A percentile compares a stretch with the other conserved stretches of the same genome.
Conservation (phyloP, 192 early-diverging fungal genomes). For the Spinellus fusiger region DNA sequence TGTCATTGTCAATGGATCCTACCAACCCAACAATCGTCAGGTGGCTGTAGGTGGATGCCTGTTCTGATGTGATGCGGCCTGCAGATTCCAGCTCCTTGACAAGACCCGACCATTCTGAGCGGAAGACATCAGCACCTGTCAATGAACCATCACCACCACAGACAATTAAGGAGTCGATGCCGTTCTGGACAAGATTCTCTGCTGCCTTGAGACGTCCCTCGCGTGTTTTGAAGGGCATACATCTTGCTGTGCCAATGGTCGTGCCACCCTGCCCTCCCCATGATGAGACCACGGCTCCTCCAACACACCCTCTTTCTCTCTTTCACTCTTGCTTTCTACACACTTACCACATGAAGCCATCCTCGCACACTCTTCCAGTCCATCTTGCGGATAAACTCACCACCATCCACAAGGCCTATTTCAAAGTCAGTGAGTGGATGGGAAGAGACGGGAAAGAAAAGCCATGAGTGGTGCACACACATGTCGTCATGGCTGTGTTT, state of each 20-base stretch:
- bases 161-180: conserved; percentile 93
- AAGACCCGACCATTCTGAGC: conserved; percentile 86
- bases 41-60: conserved; percentile 53
- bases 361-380: conserved; percentile 88
- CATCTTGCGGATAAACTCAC: conserved; percentile 74
- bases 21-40: conserved; percentile 95
- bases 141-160: conserved; percentile 96
- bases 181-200: conserved; percentile 81
- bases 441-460: conserved; percentile 3
- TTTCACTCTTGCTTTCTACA: background rate
- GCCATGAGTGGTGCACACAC: background rate
- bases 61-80: conserved; percentile 45
- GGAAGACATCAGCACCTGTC: conserved; percentile 88
- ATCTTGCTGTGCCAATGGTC: conserved; percentile 89
- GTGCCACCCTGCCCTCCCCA: conserved; percentile 70
- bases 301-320: background rate
- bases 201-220: conserved; percentile 80
- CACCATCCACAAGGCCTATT: conserved; percentile 85
- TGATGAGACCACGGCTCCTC: background rate
- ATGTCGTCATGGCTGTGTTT: no score
- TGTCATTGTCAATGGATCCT: conserved; percentile 96
- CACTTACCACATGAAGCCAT: conserved; percentile 61
- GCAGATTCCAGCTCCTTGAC: conserved; percentile 64
- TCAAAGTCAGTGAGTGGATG: background rate
- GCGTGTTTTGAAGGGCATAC: conserved; percentile 76